Base-by-base conservation (phyloP, 2,329 filamentous ascomycete genomes). In the Curvularia hawaiiensis region DNA sequence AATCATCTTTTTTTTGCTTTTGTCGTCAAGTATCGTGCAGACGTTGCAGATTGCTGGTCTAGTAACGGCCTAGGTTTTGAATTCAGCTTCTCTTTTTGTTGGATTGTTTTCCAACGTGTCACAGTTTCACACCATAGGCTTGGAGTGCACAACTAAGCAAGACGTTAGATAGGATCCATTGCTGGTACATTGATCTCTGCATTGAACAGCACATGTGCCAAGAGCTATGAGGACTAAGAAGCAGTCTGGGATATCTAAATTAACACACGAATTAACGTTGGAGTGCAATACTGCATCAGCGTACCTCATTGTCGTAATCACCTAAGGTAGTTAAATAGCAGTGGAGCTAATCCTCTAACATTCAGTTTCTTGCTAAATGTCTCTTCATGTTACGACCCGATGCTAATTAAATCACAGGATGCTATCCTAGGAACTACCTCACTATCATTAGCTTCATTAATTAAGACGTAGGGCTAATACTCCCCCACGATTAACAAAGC, bases 11-110 rank as follows among this genome's bases (percentile, higher is more conserved):
- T 22, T 33, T 22, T 47, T 44, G 35, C 35, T 38, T n/a, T n/a
- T 38, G 2, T 18, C 35, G 4, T 1, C 16, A 18, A 38, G 16
- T 6, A 16, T 9, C 9, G 12, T 12, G 4, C 6, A 18, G 6
- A 10, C 6, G 35, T 18, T 7, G 35, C 35, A 38, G 16, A 18
- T 38, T 18, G 16, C 35, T 18, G 35, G 35, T 38, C 8, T 38
- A 6, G 35, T 9, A 38, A 38, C 35, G 8, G n/a, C 7, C 20
- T 28, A 14, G 16, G 22, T 18, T 24, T 28, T 26, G 24, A 7
- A 11, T n/a, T 11, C 8, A n/a, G 10, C 3, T n/a, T 20, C 10
- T 18, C 8, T 50, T 62, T 62, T 62, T 58, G 43, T 8, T 26
- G 12, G 31, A 12, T 43, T 52, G 3, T 26, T n/a, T 44, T 26